These are phyloP conservation scores for Keithomyces neogunnii DNA, from an alignment of 2,329 filamentous ascomycete genomes.

Conservation along the genomic window DNA sequence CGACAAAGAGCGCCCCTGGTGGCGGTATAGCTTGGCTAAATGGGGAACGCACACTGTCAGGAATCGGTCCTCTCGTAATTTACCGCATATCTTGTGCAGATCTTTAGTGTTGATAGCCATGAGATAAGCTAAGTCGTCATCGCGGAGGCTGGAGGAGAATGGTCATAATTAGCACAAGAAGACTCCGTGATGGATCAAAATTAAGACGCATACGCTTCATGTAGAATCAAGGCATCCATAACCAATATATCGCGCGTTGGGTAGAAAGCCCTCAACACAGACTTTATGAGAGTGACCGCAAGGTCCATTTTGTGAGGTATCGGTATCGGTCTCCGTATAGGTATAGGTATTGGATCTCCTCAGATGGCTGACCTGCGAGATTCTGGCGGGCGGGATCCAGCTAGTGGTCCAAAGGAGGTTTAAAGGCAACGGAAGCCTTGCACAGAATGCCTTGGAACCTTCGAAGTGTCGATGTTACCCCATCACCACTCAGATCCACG, in stretches of 20 bases:
- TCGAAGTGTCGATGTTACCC: not conserved
- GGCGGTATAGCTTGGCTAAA: not conserved
- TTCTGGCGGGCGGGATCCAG: not conserved
- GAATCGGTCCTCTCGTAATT: slow-evolving; percentile 78
- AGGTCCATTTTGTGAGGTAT: slow-evolving; percentile 34
- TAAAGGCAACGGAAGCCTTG: too few relatives aligned
- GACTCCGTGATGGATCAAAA: not conserved
- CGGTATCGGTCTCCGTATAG: not conserved
- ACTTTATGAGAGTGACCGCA: slow-evolving; percentile 73
- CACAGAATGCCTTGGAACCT: too few relatives aligned
- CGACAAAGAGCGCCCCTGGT: not conserved
- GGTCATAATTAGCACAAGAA: not conserved
- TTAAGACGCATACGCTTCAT: slow-evolving; percentile 57
- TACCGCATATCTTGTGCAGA: slow-evolving; percentile 80
- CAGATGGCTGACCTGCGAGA: not conserved
- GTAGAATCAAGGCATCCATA: slow-evolving; percentile 77
- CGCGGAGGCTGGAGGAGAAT: slow-evolving; percentile 53
- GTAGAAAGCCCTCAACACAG: slow-evolving; percentile 79
- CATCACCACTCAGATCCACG: not conserved
- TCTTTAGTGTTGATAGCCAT: slow-evolving; percentile 89
- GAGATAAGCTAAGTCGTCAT: slow-evolving; percentile 79
- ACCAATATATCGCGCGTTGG: slow-evolving; percentile 76
- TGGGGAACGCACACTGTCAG: slow-evolving; percentile 57
- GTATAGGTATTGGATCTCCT: not conserved
- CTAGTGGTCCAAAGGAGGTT: too few relatives aligned